Base-by-base conservation (phyloP, 805 yeast genomes). In the Candida corydali region DNA sequence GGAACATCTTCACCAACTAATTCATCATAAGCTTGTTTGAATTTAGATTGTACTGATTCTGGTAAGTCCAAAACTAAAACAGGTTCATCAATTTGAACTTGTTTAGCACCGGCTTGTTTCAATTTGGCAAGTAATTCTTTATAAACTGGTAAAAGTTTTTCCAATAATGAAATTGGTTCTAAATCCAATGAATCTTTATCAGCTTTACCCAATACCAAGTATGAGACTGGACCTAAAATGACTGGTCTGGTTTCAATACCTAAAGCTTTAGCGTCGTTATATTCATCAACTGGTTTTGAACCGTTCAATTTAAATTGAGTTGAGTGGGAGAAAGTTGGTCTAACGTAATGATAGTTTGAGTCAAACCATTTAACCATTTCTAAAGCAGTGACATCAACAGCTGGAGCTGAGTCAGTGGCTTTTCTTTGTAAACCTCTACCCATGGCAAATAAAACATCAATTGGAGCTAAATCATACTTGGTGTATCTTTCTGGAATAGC, bases 361-460 rank as follows among this genome's bases (percentile, higher is more conserved):
- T 93, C 98, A 57, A 93, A 93, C 98, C 98, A 93, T 78, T 93
- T 93, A 55, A 93, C 98, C 98, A 93, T 93, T 80, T 93, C 95
- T 65, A 87, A 78, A 57, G 98, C 98, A 47, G 98, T 91, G 45
- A 93, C 98, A 69, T 93, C 98, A 54, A 93, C 96, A 52, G 95
- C 95, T 55, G 82, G 77, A 45, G 80, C 65, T 50, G 88, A 61
- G 54, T 83, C 95, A 51, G 94, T 84, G 51, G 95, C 95, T 70
- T 84, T 82, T 75, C 93, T 86, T 77, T 93, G 98, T 67, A 93
- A 78, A 82, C 98, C 98, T 80, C 98, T 88, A 73, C 98, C 98
- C 98, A 93, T 93, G 61, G 98, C 98, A 66, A 93, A 93, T 59
- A 86, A 72, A 46, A 87, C 86, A 71, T 93, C 98, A 53, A 93